A percentile compares a stretch with the other conserved stretches of the same genome.
Conservation (phyloP, 306 rosid species). For the Canavalia gladiata region DNA sequence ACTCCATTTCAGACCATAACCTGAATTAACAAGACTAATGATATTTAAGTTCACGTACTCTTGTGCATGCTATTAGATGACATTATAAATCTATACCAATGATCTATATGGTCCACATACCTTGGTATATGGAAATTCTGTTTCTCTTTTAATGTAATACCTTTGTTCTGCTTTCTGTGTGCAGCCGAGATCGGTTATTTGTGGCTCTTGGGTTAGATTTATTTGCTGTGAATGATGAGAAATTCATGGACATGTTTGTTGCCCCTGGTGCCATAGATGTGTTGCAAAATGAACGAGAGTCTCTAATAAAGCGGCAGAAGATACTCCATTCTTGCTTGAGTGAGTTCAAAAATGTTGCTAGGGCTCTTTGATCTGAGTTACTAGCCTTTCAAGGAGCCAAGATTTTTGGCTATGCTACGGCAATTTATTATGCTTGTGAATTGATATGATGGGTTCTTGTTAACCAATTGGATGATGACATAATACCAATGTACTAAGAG, state of each 20-base stretch:
- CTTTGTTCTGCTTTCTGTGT: conserved; percentile 33
- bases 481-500: conserved; percentile 27
- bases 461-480: conserved; percentile 31
- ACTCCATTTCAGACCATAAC: conserved; percentile 8
- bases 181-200: conserved; percentile 85
- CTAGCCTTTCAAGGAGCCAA: conserved; percentile 31
- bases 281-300: conserved; percentile 72
- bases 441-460: conserved; percentile 10
- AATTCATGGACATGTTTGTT: conserved; percentile 95
- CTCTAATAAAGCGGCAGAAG: conserved; percentile 86
- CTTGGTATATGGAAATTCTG: conserved; percentile 26
- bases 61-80: conserved; percentile 10
- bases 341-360: conserved; percentile 83
- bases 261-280: conserved; percentile 89
- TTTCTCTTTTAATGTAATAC: not conserved
- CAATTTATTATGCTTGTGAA: conserved; percentile 12
- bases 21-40: not conserved
- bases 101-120: not conserved
- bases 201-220: conserved; percentile 87
- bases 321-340: conserved; percentile 85
- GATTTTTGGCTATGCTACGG: conserved; percentile 3
- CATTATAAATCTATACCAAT: conserved; percentile 14
- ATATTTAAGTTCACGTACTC: conserved; percentile 15
- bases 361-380: conserved; percentile 61
- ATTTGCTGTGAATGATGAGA: conserved; percentile 93